Evolutionary conservation across 2,329 filamentous ascomycete genomes (phyloP).

Genomic region (Trichoderma pleuroti): DNA sequence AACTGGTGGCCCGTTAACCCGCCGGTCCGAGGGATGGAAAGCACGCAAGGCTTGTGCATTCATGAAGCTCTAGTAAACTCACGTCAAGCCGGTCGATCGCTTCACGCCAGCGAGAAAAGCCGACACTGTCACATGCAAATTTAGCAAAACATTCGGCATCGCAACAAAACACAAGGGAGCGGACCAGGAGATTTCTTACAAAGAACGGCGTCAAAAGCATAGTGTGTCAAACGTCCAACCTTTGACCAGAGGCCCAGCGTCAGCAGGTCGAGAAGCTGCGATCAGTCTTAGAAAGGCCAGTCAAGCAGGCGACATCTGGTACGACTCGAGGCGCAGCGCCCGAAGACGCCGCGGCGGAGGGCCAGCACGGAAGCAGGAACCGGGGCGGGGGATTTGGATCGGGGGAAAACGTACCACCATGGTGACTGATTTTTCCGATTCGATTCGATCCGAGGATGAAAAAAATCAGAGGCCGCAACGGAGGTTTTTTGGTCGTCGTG

Average conservation of each 20-base stretch:
- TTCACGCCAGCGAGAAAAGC: constrained; percentile 96
- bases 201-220: constrained; percentile 92
- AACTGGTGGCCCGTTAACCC: constrained; percentile 55
- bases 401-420: constrained; percentile 34
- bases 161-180: neutral
- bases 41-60: neutral
- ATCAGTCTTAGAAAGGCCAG: constrained; percentile 35
- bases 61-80: constrained; percentile 46
- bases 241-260: constrained; percentile 68
- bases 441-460: neutral
- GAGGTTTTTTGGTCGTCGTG: neutral
- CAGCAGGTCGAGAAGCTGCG: constrained; percentile 63
- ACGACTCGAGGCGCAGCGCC: constrained; percentile 23
- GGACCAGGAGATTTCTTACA: constrained; percentile 50
- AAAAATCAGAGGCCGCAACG: neutral
- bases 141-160: neutral
- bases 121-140: constrained; percentile 60
- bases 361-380: constrained; percentile 14
- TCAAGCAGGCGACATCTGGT: constrained; percentile 24
- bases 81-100: constrained; percentile 96
- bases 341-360: neutral
- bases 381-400: neutral
- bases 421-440: constrained; percentile 22
- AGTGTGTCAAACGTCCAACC: constrained; percentile 91
- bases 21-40: neutral